Base-by-base conservation (phyloP, 306 rosid species). In the Erythrophleum fordii region DNA sequence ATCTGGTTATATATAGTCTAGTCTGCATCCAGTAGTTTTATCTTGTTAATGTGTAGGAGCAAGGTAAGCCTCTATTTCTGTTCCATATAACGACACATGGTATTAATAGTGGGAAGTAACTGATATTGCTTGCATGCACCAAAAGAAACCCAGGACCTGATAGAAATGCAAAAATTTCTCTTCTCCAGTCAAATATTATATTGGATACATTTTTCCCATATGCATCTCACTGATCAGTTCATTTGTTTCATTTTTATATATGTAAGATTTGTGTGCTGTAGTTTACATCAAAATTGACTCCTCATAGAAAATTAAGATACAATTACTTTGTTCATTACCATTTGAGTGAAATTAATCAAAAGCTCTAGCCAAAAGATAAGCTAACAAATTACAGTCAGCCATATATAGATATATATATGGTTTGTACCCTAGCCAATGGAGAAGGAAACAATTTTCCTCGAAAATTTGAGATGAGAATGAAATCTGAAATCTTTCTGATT, bases 151-250 rank as follows among this genome's bases (percentile, higher is more conserved):
- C 49, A 20, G 12, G 17, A 52, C 42, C 25, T 53, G 51, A 62
- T 5, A 23, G 8, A 13, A 62, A 28, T 45, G 58, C 41, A 14
- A 26, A 42, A 69, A n/a, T n/a, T n/a, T 73, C 13, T 72, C 66
- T 73, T n/a, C 52, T 52, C 53, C 45, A 37, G 6, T 48, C 72
- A 79, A 5, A 56, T 31, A 16, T 74, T 75, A 58, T 59, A 59
- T 69, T 59, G 81, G 81, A 26, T 68, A 26, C 77, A 44, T 23
- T 45, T 65, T 67, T 53, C 29, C 3, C 26, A 28, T n/a, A 55
- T 58, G 65, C 65, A 25, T 22, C 9, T 60, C 65, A 26, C 18
- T 25, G 20, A 59, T 59, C 8, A n/a, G 6, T 45, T 58, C 44
- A 16, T 3, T 42, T 46, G 49, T 49, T 49, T 48, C 56, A 16